Evolutionary conservation across 2,329 filamentous ascomycete genomes (phyloP).

Genomic region (Pseudogymnoascus sp.): DNA sequence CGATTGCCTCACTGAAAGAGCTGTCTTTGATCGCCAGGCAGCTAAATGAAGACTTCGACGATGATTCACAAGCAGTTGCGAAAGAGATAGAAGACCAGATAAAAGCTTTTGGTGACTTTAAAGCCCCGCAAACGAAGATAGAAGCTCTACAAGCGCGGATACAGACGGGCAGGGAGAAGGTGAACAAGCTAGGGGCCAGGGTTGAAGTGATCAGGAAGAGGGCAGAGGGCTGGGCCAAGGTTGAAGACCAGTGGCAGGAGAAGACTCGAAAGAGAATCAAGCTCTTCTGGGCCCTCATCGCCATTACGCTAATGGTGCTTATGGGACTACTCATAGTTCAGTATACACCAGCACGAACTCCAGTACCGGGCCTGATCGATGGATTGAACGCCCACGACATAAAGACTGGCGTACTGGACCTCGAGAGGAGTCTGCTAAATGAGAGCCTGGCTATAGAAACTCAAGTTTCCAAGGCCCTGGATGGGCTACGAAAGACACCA

Average conservation of each 20-base stretch:
- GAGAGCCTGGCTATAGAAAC: conserved; percentile 34
- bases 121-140: conserved; percentile 56
- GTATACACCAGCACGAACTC: conserved; percentile 16
- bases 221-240: conserved; percentile 59
- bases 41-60: conserved; percentile 49
- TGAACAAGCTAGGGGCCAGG: conserved; percentile 50
- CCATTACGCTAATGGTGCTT: conserved; percentile 35
- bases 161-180: conserved; percentile 47
- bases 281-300: conserved; percentile 53
- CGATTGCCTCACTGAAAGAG: conserved; percentile 55
- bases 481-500: conserved; percentile 33
- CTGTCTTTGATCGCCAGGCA: conserved; percentile 54
- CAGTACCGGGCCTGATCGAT: conserved; percentile 8
- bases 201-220: conserved; percentile 55
- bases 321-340: conserved; percentile 36
- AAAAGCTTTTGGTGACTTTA: conserved; percentile 51
- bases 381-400: conserved; percentile 16
- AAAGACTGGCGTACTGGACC: conserved; percentile 14
- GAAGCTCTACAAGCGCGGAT: conserved; percentile 54
- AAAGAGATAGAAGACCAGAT: conserved; percentile 47
- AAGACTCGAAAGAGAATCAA: conserved; percentile 54
- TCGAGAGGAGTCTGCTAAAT: conserved; percentile 11
- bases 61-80: conserved; percentile 50
- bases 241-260: conserved; percentile 60
- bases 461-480: conserved; percentile 48